Evolutionary conservation across 306 rosid genomes (phyloP), one percentile per base, ranked within the genome.

Genomic region (Castanea mollissima): DNA sequence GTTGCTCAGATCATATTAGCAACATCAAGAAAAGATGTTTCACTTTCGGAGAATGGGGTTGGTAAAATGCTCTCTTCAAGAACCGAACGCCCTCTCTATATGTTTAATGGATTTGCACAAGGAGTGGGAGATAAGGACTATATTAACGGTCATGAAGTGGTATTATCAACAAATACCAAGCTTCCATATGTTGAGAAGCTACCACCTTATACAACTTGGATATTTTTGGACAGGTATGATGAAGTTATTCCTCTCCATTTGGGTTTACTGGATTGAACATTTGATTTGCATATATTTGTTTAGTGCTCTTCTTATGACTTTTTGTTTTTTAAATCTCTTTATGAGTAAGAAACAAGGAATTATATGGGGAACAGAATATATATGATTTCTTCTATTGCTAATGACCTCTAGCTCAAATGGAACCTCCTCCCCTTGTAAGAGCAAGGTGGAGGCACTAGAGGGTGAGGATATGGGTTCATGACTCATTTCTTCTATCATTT

Each of bases 181-280:
- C 91, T 94, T 73, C 93, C 95, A 56, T 71, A 54, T 78, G 77
- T 86, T 70, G 91, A 89, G 71, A 91, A 83, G 83, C 75, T 95
- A 77, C 98, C 97, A 3, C 90, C 96, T 49, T 95, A 90, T 85
- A 90, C 97, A 21, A 90, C 99, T 19, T 95, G 99, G 99, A 92
- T 91, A 75, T 95, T 91, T 87, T 86, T 95, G 91, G 94, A 88
- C 76, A 95, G 97, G 99, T 92, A 76, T 60, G 74, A 64, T 80
- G 57, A 69, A 54, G 77, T 35, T 80, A 21, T 16, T 18, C 49
- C 57, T 51, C n/a, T 20, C 52, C 55, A 67, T 65, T 55, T 11
- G 27, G 58, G 51, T 19, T 52, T 73, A 68, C n/a, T 5, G 12
- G 52, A 71, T 71, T 23, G 74, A 32, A 12, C 12, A 16, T 46